These are phyloP conservation scores for Fraxinus paxiana DNA, from an alignment of 305 asterid species.

Conservation along the genomic window DNA sequence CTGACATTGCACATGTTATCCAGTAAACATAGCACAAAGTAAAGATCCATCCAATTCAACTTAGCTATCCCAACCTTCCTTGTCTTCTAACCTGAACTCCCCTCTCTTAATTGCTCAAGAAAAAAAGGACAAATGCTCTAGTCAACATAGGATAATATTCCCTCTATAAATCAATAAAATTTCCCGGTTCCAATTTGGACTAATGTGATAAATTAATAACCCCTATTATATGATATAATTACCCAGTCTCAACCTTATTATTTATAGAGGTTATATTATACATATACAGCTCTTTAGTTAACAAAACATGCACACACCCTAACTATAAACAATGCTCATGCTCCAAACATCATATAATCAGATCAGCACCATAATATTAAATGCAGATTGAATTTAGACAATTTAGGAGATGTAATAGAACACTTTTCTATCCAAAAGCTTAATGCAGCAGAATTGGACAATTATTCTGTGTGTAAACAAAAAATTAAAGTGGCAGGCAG, in stretches of 20 bases:
- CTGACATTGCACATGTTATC: not conserved
- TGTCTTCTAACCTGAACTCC: not conserved
- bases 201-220: not conserved
- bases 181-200: not conserved
- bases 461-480: not conserved
- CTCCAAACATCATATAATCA: constrained; percentile 15
- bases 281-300: not conserved
- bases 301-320: not conserved
- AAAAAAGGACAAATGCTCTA: not conserved
- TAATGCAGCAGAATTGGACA: not conserved
- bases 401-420: not conserved
- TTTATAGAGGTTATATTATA: not conserved
- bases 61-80: not conserved
- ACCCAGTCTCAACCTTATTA: not conserved
- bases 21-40: not conserved
- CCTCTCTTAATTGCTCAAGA: not conserved
- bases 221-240: not conserved
- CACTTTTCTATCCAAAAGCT: constrained; percentile 10
- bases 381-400: constrained; percentile 12
- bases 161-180: not conserved
- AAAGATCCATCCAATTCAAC: not conserved
- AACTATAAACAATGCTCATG: not conserved
- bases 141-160: not conserved
- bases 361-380: not conserved
- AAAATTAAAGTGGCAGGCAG: not conserved